Evolutionary conservation across 1,284 basidiomycete species (phyloP).

Genomic region (Gymnopus androsaceus): DNA sequence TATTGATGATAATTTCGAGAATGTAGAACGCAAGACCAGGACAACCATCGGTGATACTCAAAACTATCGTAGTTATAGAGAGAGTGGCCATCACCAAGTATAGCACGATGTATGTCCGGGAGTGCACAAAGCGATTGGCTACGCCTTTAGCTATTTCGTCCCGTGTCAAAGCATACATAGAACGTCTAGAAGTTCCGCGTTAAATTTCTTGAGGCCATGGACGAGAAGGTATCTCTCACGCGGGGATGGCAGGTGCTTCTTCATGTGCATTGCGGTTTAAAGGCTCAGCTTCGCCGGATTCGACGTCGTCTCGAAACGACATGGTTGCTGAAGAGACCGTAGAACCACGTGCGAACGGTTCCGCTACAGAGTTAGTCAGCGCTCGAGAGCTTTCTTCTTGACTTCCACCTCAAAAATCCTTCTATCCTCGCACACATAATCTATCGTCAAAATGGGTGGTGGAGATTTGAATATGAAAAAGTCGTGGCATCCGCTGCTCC

Average conservation of each 20-base stretch:
- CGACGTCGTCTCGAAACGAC: slow-evolving; percentile 20
- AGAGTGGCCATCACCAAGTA: slow-evolving; percentile 90
- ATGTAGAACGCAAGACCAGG: slow-evolving; percentile 85
- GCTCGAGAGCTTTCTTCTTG: no score
- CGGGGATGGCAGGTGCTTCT: slow-evolving; percentile 26
- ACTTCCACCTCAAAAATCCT: slow-evolving; percentile 14
- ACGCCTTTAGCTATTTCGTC: slow-evolving; percentile 78
- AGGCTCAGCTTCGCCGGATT: slow-evolving; percentile 32
- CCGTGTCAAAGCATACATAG: slow-evolving; percentile 79
- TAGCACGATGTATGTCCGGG: slow-evolving; percentile 77
- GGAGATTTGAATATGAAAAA: slow-evolving; percentile 97
- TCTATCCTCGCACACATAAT: slow-evolving; percentile 21
- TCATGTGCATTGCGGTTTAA: slow-evolving; percentile 31
- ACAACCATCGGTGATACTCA: slow-evolving; percentile 80
- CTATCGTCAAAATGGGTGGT: slow-evolving; percentile 83
- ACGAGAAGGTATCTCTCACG: slow-evolving; percentile 24
- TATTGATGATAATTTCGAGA: slow-evolving; percentile 89
- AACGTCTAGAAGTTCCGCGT: slow-evolving; percentile 49
- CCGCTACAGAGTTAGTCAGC: no score
- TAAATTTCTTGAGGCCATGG: neutral
- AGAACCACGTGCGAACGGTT: no score
- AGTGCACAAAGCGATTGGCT: slow-evolving; percentile 85
- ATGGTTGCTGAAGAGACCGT: no score
- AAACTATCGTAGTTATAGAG: slow-evolving; percentile 87
- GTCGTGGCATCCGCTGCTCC: slow-evolving; percentile 97